Conservation (phyloP, 176 grass and related monocot genomes). For the Tuctoria greenei region DNA sequence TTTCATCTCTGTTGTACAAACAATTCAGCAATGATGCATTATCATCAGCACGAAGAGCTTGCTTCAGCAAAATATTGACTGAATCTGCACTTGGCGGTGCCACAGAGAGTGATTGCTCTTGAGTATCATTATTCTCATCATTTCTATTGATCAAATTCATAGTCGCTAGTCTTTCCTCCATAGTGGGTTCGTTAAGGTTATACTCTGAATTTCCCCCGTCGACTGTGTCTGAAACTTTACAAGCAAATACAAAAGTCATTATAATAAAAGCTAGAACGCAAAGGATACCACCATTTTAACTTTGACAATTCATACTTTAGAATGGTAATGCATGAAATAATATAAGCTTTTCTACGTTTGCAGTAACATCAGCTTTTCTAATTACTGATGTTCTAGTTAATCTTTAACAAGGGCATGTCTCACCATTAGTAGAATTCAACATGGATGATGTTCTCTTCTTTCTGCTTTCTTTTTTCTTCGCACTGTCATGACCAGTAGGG, state of each 20-base stretch:
- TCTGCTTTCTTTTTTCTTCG: constrained; percentile 45
- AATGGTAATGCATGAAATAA: neutral
- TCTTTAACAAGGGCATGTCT: constrained; percentile 20
- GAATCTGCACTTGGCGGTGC: constrained; percentile 82
- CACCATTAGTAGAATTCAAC: constrained; percentile 54
- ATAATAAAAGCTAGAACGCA: neutral
- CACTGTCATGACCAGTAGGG: constrained; percentile 33
- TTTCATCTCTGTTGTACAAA: constrained; percentile 78
- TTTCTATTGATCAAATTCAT: constrained; percentile 50
- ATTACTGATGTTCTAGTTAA: neutral
- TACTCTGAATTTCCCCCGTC: constrained; percentile 45
- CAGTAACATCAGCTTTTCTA: neutral
- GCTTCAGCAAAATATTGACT: constrained; percentile 89
- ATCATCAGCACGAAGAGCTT: constrained; percentile 91
- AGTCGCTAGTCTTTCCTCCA: constrained; percentile 76
- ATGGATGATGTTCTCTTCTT: constrained; percentile 64
- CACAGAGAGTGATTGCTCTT: constrained; percentile 47
- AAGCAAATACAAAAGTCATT: constrained; percentile 18
- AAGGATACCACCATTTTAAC: neutral
- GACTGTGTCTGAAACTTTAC: constrained; percentile 37
- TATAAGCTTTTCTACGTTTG: neutral
- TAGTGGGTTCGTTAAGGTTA: constrained; percentile 72
- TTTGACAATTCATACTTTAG: constrained; percentile 12
- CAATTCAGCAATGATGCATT: constrained; percentile 65
- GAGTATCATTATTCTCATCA: constrained; percentile 30